Base-by-base conservation (phyloP, 257 asterid genomes). In the Nicotiana tomentosiformis region DNA sequence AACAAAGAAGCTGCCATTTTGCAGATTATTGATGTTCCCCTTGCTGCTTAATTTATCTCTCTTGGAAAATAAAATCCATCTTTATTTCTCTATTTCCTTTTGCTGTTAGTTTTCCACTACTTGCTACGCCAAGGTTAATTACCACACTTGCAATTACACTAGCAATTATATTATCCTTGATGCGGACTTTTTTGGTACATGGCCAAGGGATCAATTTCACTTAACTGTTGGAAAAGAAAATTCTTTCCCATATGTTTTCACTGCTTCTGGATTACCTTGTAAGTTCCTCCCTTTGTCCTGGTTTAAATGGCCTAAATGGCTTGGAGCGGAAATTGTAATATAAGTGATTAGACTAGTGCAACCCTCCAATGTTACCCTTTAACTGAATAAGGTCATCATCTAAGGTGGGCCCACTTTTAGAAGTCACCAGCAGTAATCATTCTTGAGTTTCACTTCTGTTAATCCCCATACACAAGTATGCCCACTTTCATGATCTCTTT, bases 331-430 rank as follows among this genome's bases (percentile, higher is more conserved):
- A 11, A 20, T 39, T 10, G 5, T 20, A n/a, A 70, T 39, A 70
- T 8, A 39, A 70, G 57, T n/a, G 78, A 39, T 70, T 39, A 39
- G 33, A 20, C 78, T 49, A 51, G 46, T 76, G 80, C 29, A 49
- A 7, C 15, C 64, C 80, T 72, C 80, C 64, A 76, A 51, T 29
- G 80, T 76, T 76, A 39, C 46, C 43, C 80, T 51, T 76, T 76
- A 76, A 26, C 64, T 76, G 64, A 51, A 76, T 51, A 76, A 49
- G 43, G 64, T 26, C 64, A 76, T 76, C 64, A 74, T 74, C 43
- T 16, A 51, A 9, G 9, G 46, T 15, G 80, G 37, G 46, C 78
- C 29, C 60, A 14, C 43, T 16, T 26, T 74, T 74, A 74, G 61
- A 72, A 46, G 61, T 49, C 51, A 74, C 62, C 80, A 15, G 80